A percentile compares a stretch with the other conserved stretches of the same genome.
Evolutionary conservation across 768 basidiomycete species (phyloP).

Genomic region (Mycena rosella): DNA sequence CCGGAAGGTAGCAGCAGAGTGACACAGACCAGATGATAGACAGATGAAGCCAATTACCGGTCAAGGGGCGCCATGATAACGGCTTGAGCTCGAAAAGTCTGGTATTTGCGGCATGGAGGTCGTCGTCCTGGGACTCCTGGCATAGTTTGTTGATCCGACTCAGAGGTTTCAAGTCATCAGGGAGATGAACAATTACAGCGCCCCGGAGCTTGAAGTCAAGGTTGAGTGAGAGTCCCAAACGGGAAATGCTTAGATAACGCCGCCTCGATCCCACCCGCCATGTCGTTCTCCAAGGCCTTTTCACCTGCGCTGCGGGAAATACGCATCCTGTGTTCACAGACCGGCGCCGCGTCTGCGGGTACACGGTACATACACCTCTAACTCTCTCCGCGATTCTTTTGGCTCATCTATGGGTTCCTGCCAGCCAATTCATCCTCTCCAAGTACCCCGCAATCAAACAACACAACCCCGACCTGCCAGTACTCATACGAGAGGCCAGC

Average conservation of each 20-base stretch:
- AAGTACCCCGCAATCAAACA: slow-evolving; percentile 83
- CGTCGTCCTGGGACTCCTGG: too few relatives aligned
- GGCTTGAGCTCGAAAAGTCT: too few relatives aligned
- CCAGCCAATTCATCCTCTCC: slow-evolving; percentile 84
- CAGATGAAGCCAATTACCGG: too few relatives aligned
- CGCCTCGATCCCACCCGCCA: slow-evolving; percentile 42
- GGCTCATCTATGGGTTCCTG: slow-evolving; percentile 28
- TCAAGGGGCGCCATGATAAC: too few relatives aligned
- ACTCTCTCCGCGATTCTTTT: neutral
- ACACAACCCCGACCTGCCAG: slow-evolving; percentile 88
- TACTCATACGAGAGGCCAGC: slow-evolving; percentile 83
- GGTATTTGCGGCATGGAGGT: too few relatives aligned
- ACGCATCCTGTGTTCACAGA: slow-evolving; percentile 84
- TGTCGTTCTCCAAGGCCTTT: slow-evolving; percentile 80
- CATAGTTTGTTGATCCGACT: too few relatives aligned
- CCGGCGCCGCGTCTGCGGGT: slow-evolving; percentile 80
- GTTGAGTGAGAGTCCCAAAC: too few relatives aligned
- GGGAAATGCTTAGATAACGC: neutral
- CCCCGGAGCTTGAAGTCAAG: too few relatives aligned
- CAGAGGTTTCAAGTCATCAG: too few relatives aligned
- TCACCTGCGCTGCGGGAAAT: slow-evolving; percentile 86
- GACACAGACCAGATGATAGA: too few relatives aligned
- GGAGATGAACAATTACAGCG: too few relatives aligned
- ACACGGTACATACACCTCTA: slow-evolving; percentile 68
- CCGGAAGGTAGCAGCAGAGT: too few relatives aligned